Conservation (phyloP, 192 early-diverging fungal genomes). For the Coemansia sp. region DNA sequence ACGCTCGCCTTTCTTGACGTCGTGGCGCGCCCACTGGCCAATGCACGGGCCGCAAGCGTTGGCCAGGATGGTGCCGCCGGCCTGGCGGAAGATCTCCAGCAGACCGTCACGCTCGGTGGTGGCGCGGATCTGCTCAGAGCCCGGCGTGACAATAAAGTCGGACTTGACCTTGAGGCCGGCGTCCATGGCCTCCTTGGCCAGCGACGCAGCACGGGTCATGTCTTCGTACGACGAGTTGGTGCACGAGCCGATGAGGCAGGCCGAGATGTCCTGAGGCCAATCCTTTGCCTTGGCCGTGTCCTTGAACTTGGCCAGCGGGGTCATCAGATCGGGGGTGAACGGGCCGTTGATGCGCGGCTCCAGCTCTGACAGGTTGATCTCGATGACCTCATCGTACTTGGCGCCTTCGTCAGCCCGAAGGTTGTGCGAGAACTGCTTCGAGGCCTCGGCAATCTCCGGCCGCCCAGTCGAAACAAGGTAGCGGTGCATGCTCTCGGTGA, state of each 20-base stretch:
- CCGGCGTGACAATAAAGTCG: conserved; percentile 89
- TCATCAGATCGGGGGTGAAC: conserved; percentile 94
- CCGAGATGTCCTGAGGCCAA: conserved; percentile 87
- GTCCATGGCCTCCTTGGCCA: conserved; percentile 79
- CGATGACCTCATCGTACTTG: conserved; percentile 89
- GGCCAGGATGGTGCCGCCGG: conserved; percentile 87
- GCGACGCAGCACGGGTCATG: conserved; percentile 89
- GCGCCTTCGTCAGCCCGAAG: conserved; percentile 84
- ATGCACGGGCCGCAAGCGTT: conserved; percentile 99
- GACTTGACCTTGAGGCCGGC: conserved; percentile 81
- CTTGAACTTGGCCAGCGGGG: conserved; percentile 91
- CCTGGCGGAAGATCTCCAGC: conserved; percentile 69
- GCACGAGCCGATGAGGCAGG: conserved; percentile 95
- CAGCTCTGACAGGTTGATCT: conserved; percentile 88
- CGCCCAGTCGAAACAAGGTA: conserved; percentile 90
- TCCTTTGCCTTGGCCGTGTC: conserved; percentile 78
- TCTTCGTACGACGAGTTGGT: conserved; percentile 99
- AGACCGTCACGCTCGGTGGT: conserved; percentile 93
- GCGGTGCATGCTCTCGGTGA: conserved; percentile 86
- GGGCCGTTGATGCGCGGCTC: conserved; percentile 98
- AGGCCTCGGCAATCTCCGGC: conserved; percentile 70
- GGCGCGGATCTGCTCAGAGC: conserved; percentile 96
- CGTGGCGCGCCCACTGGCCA: conserved; percentile 98
- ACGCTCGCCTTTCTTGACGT: conserved; percentile 93
- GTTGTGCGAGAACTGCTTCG: conserved; percentile 84